Base-by-base conservation (phyloP, 176 grass and related monocot species). In the Hordeum vulgare region DNA sequence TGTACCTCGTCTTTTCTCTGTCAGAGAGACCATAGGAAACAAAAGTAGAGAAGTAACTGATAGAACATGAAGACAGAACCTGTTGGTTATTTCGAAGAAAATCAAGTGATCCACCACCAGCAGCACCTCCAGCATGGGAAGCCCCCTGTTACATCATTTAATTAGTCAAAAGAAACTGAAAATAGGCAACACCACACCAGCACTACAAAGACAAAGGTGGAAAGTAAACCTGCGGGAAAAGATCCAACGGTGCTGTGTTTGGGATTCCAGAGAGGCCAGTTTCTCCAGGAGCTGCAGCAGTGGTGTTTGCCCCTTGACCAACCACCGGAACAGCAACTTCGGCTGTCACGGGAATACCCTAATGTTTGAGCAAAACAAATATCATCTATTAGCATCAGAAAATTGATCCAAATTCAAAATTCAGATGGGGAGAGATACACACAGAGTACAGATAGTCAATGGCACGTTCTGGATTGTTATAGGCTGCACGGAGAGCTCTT, bases 391-490 rank as follows among this genome's bases (percentile, higher is more conserved):
- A 82, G 21, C 45, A 63, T 74, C 65, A 72, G 28, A 66, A 80
- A 89, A 71, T 11, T 39, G 12, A 74, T 67, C 24, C 23, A 33
- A 40, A 34, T 61, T 60, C 17, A 61, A 77, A 31, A 80, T 80
- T 31, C 83, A 34, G 4, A 59, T 29, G 61, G 21, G 17, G 49
- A 56, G 6, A 53, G 79, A 54, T 56, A 75, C 93, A 57, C 57
- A 99, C 96, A 85, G 96, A 99, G 80, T 99, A 99, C 59, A 99
- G 72, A 72, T 99, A 99, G 72, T 99, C 96, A 77, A 99, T 91
- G 57, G 96, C 96, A 58, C 96, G 93, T 45, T 99, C 96, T 24
- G 96, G 96, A 54, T 99, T 96, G 85, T 99, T 99, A 82, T 99
- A 99, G 62, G 96, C 93, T 2, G 96, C 93, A 66, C 86, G 89